phyloP scores from a whole-genome alignment of 2,329 filamentous ascomycete species.

The Coleophoma crateriformis region DNA sequence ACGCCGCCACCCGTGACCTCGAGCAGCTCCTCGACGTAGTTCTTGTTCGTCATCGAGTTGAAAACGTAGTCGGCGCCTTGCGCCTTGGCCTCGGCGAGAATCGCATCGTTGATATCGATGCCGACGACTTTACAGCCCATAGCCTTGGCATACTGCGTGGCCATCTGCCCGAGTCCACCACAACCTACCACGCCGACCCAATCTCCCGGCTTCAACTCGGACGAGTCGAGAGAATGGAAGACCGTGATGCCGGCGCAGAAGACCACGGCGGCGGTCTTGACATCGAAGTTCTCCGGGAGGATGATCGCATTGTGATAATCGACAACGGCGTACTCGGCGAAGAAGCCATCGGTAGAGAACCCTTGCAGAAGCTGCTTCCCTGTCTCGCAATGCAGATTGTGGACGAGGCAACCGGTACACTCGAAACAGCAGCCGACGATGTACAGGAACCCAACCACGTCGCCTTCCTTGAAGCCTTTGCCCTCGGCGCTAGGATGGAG shows the following conservation, averaged over 20 bases:
- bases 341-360: conserved; percentile 35
- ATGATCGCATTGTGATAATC: conserved; percentile 37
- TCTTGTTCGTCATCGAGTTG: conserved; percentile 2
- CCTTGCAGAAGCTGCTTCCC: conserved; percentile 34
- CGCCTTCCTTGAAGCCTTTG: conserved; percentile 36
- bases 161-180: conserved; percentile 6
- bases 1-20: conserved; percentile 2
- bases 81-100: conserved; percentile 1
- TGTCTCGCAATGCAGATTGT: conserved; percentile 33
- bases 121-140: conserved; percentile 8
- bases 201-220: conserved; percentile 28
- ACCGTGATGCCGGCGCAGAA: conserved; percentile 44
- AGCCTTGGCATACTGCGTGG: conserved; percentile 8
- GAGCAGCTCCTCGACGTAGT: not conserved
- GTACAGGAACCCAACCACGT: conserved; percentile 39
- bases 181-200: conserved; percentile 7
- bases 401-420: conserved; percentile 38
- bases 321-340: conserved; percentile 39
- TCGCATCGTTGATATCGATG: conserved; percentile 5
- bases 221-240: conserved; percentile 33
- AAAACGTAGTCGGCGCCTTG: conserved; percentile 1
- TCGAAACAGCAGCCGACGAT: conserved; percentile 39
- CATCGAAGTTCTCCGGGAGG: conserved; percentile 29
- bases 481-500: conserved; percentile 28
- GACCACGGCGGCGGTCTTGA: conserved; percentile 32